Conservation (phyloP, 768 basidiomycete genomes). For the Pholiota microspora region DNA sequence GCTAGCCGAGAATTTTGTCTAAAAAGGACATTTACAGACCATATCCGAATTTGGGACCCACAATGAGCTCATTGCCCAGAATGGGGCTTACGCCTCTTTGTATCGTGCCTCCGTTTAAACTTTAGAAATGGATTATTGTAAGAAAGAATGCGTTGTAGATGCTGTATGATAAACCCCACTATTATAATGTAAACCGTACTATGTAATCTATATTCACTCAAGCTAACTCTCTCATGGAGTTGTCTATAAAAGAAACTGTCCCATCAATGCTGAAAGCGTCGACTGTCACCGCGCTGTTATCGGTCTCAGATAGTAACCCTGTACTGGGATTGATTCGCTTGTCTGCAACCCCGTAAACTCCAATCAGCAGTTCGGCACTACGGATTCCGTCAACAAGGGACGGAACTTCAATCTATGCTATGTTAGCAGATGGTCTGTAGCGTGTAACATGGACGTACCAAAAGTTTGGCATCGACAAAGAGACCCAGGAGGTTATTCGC, state of each 20-base stretch:
- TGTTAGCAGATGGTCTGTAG: constrained; percentile 6
- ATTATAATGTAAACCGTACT: constrained; percentile 6
- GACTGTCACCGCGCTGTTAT: constrained; percentile 41
- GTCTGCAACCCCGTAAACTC: constrained; percentile 69
- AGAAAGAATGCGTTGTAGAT: background rate
- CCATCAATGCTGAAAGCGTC: constrained; percentile 71
- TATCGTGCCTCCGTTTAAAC: constrained; percentile 64
- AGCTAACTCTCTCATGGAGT: constrained; percentile 47
- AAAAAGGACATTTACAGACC: constrained; percentile 37
- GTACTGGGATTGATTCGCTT: constrained; percentile 32
- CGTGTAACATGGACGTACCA: constrained; percentile 53
- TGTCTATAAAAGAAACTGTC: constrained; percentile 66
- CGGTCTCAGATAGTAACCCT: constrained; percentile 30
- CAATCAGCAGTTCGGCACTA: constrained; percentile 84
- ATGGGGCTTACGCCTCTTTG: constrained; percentile 66
- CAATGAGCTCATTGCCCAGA: constrained; percentile 56
- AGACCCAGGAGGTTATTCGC: constrained; percentile 91
- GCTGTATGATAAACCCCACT: constrained; percentile 2
- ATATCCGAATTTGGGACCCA: constrained; percentile 78
- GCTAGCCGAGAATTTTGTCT: background rate
- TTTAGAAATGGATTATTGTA: background rate
- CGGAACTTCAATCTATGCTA: constrained; percentile 75
- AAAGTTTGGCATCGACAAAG: constrained; percentile 80
- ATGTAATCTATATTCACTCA: constrained; percentile 22
- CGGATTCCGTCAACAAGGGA: constrained; percentile 87